Evolutionary conservation across 2,329 filamentous ascomycete genomes (phyloP), one percentile per base, ranked within the genome.

Genomic region (Alternaria brassicae): DNA sequence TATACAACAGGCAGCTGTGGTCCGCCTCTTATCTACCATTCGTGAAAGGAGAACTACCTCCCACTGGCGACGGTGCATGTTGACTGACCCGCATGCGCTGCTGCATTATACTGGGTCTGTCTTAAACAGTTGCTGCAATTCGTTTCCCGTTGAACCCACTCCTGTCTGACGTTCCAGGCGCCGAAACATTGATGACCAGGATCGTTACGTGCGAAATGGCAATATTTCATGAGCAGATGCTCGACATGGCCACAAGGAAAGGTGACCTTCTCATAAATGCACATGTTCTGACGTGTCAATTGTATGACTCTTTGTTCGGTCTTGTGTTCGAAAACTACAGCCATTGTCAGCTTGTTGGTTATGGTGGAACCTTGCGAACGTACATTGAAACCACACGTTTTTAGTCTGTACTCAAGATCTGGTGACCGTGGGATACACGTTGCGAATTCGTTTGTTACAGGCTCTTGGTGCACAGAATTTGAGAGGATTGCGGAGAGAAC

Each of bases 191-290:
- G 82, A 73, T 93, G 89, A 61, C 85, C 82, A 1, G 86, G 86
- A 67, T 92, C 88, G 72, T 91, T 91, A 58, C 91, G 88, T 6
- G 90, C 89, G 66, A 87, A 88, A 77, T 93, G 91, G 76, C 91
- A 93, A 76, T 91, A 85, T 23, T 86, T 87, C 71, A 88, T 87
- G 28, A 91, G 80, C 19, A 87, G 84, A 25, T 83, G 77, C 15
- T 81, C 79, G 5, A 81, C 83, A 78, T 92, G 89, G 28, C 82
- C 82, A 79, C 90, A 93, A 21, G 71, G 30, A 73, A 89, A 92
- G 60, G 86, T 75, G 66, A 90, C 89, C 63, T 88, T 86, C 73
- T 93, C 89, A 76, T 81, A 92, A 72, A 89, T 86, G 68, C 89
- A 91, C 89, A 91, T 91, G 12, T 23, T n/a, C 19, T 2, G 1